Evolutionary conservation across 176 grass and related monocot genomes (phyloP), one percentile per base, ranked within the genome.

Genomic region (Triticum turgidum): DNA sequence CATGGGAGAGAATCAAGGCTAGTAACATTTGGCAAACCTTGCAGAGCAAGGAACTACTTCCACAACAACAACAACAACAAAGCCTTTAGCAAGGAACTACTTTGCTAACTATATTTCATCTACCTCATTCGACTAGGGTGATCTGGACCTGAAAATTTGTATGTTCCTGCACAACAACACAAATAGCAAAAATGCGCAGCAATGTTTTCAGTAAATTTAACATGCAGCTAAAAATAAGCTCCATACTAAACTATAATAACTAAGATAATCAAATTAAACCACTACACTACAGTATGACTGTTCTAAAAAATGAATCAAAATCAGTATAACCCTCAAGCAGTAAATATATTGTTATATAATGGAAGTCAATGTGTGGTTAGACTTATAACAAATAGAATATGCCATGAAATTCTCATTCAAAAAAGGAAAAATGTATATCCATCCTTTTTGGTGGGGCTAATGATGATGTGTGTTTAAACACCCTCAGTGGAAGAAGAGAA

Each of bases 191-290:
- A 63, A 63, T 24, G n/a, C 3, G 9, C 3, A 63, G n/a, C 20
- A 63, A 63, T 63, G 61, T 63, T 72, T 41, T 72, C 5, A 76
- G 44, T 32, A 77, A 68, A 59, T 17, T 42, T 61, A 34, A 58
- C 10, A 58, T 44, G 68, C 20, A 83, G 33, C 66, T 70, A 83
- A 77, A 18, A 32, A 47, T 88, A 69, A 77, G 52, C 65, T 18
- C 15, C 35, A 27, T 59, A 68, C n/a, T 61, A 69, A 88, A 52
- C 7, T 78, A 17, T 4, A 76, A 61, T 80, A 76, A 54, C n/a
- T 44, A 39, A 54, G 74, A 75, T n/a, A 82, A n/a, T 66, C 21
- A 65, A 49, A 66, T 11, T 65, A 73, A 39, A 68, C 62, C 52
- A 77, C 51, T 83, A 44, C 65, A 68, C 51, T 83, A 77, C 33